These are phyloP conservation scores for Heimioporus sp. DNA, from an alignment of 768 basidiomycete species.

Conservation along the genomic window DNA sequence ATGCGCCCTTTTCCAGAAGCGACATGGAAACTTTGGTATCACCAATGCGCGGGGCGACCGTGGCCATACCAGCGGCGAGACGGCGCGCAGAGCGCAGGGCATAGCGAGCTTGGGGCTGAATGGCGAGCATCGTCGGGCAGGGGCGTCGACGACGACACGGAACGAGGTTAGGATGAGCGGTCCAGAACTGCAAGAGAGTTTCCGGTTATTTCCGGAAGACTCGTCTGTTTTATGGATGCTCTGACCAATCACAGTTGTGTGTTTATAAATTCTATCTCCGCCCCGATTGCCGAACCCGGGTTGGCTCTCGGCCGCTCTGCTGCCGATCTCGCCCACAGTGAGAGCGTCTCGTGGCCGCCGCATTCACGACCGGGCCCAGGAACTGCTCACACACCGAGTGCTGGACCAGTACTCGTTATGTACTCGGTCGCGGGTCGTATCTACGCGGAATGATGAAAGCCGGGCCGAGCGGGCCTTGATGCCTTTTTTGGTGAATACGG, in stretches of 20 bases:
- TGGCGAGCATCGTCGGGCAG: conserved; percentile 58
- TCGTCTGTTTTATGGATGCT: conserved; percentile 22
- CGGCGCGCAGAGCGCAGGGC: conserved; percentile 53
- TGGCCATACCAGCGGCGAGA: conserved; percentile 73
- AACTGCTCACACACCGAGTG: too few species aligned
- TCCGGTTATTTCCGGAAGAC: conserved; percentile 25
- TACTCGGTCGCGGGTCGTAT: too few species aligned
- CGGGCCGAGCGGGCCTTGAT: too few species aligned
- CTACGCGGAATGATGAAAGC: too few species aligned
- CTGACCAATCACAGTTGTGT: conserved; percentile 19
- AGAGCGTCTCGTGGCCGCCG: too few species aligned
- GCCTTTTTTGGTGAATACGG: too few species aligned
- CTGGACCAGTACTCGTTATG: too few species aligned
- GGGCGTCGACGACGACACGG: conserved; percentile 21
- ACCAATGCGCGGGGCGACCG: conserved; percentile 75
- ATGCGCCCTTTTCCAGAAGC: conserved; percentile 74
- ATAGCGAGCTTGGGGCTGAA: conserved; percentile 52
- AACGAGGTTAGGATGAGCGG: neutral
- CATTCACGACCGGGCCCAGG: too few species aligned
- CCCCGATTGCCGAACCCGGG: conserved; percentile 1
- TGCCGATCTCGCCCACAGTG: too few species aligned
- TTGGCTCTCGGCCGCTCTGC: too few species aligned
- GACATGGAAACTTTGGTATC: conserved; percentile 92
- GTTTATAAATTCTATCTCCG: conserved; percentile 22
- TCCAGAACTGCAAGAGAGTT: conserved; percentile 24